Evolutionary conservation across 805 yeast species (phyloP).

Genomic region (Saturnispora gosingensis): DNA sequence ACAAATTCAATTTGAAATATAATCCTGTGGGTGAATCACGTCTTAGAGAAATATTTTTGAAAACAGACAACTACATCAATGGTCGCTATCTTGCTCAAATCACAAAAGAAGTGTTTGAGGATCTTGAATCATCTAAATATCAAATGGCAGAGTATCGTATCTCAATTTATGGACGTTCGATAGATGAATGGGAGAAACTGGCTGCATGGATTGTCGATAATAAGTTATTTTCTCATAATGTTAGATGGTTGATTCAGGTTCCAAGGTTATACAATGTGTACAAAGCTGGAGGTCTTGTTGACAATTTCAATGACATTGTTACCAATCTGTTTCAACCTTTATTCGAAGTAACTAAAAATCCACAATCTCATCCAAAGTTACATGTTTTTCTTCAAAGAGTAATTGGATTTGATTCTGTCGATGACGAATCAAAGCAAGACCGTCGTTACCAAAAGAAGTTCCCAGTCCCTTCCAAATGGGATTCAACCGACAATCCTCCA

Average conservation of each 20-base stretch:
- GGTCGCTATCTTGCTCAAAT: constrained; percentile 90
- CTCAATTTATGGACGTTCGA: constrained; percentile 83
- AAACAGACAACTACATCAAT: constrained; percentile 85
- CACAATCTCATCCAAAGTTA: constrained; percentile 82
- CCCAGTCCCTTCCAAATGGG: constrained; percentile 86
- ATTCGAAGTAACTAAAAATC: constrained; percentile 82
- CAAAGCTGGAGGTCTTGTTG: constrained; percentile 62
- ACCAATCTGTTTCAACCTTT: constrained; percentile 77
- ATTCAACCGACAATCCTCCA: constrained; percentile 78
- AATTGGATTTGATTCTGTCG: constrained; percentile 96
- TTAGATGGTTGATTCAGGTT: constrained; percentile 93
- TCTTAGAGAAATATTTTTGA: constrained; percentile 87
- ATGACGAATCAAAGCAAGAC: constrained; percentile 92
- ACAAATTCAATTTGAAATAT: constrained; percentile 92
- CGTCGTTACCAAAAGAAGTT: constrained; percentile 71
- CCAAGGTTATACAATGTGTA: constrained; percentile 91
- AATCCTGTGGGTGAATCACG: constrained; percentile 98
- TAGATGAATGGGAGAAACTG: constrained; percentile 89
- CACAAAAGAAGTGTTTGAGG: constrained; percentile 88
- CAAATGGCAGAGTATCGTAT: constrained; percentile 97
- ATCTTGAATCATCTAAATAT: constrained; percentile 88
- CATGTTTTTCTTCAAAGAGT: constrained; percentile 85
- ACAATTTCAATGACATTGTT: constrained; percentile 66
- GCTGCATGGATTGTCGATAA: constrained; percentile 95
- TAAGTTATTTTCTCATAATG: constrained; percentile 84